Base-by-base conservation (phyloP, 257 asterid species). In the Pogostemon cablin region DNA sequence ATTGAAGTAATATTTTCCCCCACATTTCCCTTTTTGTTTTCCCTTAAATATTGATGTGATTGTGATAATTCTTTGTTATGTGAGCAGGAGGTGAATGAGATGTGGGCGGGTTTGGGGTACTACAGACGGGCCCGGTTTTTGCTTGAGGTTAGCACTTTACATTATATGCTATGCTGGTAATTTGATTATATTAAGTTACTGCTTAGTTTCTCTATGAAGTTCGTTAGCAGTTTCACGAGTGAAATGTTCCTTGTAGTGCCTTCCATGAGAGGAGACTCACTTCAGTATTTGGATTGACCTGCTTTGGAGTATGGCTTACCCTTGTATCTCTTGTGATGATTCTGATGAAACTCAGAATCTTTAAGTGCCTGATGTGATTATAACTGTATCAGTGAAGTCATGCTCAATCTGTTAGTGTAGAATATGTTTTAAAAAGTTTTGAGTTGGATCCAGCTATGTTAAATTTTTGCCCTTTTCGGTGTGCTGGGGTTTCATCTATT, bases 31-130 rank as follows among this genome's bases (percentile, higher is more conserved):
- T 25, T 25, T 25, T 25, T 25, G 56, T 71, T 58, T 61, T 54
- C 57, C 64, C 12, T 40, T 8, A 25, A 25, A 25, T 25, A 46
- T 54, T 41, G 15, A 47, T 57, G 10, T 40, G 62, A 39, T 47
- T 56, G 42, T 70, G 17, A 40, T 37, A 9, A 5, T 17, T 43
- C 41, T 77, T 34, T 78, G 71, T 64, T 69, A 46, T 68, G 54
- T 63, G 68, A 46, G 85, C 88, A 93, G 98, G 99, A 89, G 83
- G 99, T 93, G 81, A 93, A 93, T 79, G 98, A 91, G 79, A 82
- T 89, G 91, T 93, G 98, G 98, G 98, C 99, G 3, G 98, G 99
- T 43, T 81, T 93, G 88, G 98, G 98, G 54, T 91, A 91, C 79
- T 93, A 93, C 71, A 80, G 96, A 72, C 83, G 98, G 38, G 98